Base-by-base conservation (phyloP, 2,329 filamentous ascomycete species). In the Dactylella cylindrospora region DNA sequence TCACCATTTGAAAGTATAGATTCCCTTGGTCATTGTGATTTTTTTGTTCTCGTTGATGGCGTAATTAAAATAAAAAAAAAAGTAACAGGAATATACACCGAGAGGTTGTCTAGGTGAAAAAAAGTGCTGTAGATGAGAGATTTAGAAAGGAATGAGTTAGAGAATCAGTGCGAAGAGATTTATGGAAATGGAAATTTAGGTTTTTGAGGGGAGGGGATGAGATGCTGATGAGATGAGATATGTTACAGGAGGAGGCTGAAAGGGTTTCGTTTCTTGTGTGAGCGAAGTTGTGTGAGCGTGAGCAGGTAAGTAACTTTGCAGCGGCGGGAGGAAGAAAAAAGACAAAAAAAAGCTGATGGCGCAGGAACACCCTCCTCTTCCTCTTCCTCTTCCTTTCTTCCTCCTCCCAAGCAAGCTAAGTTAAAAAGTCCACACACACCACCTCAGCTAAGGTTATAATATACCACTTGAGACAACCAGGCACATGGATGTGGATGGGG, bases 1-100 rank as follows among this genome's bases (percentile, higher is more conserved):
- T 62, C 31, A 62, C 57, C 57, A 62, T 54, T 62, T 62, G 49
- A 62, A 62, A 45, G 57, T 54, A 25, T 43, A 62, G 20, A 49
- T 62, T 49, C 57, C 57, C 55, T 53, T 43, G 28, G 36, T 38
- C 43, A 29, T 45, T 17, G 10, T 35, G 22, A 17, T 51, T 39
- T 20, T 6, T n/a, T 36, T 19, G 23, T 19, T 38, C 46, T 38
- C 28, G 35, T 29, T 35, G 22, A 29, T 35, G 3, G 52, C 20
- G 43, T 35, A 15, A 44, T 7, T 26, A 31, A 29, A 26, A 36
- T 19, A 36, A 36, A 32, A 25, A 19, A 23, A 38, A 12, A 22
- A 3, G 40, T 22, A 35, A 9, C 13, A 19, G 3, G 26, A 25
- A 40, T n/a, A n/a, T n/a, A n/a, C n/a, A n/a, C n/a, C n/a, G n/a